Percentiles rank a stretch among this genome's conserved stretches.
Evolutionary conservation across 345 rosid genomes (phyloP).

Genomic region (Salix udensis): DNA sequence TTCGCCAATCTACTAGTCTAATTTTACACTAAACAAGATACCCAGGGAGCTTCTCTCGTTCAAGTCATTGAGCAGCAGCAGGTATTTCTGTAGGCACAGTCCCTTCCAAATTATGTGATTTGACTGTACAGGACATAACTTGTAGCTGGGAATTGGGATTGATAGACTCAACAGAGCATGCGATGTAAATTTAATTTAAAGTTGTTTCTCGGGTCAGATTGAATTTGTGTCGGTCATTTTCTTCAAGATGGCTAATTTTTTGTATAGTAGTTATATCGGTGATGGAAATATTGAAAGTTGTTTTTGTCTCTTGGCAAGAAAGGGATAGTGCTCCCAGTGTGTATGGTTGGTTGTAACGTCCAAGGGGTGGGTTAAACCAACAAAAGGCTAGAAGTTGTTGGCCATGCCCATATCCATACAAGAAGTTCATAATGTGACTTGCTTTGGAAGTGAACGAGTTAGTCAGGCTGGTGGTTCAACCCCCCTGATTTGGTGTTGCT

Average conservation of each 20-base stretch:
- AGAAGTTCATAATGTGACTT: conserved; percentile 6
- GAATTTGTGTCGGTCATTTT: neutral
- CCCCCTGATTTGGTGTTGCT: neutral
- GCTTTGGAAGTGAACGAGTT: conserved; percentile 3
- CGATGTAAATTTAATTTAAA: neutral
- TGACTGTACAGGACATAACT: neutral
- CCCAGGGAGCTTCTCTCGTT: neutral
- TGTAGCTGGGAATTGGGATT: neutral
- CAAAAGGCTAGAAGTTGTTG: neutral
- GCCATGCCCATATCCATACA: neutral
- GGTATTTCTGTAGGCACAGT: neutral
- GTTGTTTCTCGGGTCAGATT: neutral
- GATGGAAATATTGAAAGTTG: neutral
- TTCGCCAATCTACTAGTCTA: neutral
- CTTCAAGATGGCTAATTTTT: neutral
- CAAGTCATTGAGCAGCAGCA: neutral
- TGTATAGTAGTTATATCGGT: neutral
- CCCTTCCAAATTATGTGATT: neutral
- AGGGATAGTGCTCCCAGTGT: neutral
- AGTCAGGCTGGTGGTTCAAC: neutral
- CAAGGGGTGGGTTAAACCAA: conserved; percentile 5
- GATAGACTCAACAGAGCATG: too few species aligned
- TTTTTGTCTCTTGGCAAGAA: neutral
- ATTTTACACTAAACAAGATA: neutral
- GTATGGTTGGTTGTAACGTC: neutral